These are phyloP conservation scores for Echria macrotheca DNA, from an alignment of 495 filamentous ascomycete species.

Conservation along the genomic window DNA sequence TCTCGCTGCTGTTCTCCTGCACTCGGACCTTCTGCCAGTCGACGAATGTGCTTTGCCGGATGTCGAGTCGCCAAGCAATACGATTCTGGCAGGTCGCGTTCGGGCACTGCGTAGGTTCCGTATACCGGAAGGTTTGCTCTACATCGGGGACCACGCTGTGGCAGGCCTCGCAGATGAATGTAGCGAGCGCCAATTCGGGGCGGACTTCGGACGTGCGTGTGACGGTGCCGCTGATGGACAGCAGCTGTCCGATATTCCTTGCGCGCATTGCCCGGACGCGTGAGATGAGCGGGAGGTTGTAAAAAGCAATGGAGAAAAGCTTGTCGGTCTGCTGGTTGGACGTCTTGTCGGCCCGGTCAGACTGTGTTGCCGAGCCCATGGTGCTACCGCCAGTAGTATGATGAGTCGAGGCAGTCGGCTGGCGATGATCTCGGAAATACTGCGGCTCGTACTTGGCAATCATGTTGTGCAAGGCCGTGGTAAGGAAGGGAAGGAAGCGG, in stretches of 20 bases:
- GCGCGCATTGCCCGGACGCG: constrained; percentile 85
- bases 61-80: constrained; percentile 85
- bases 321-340: constrained; percentile 96
- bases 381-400: constrained; percentile 66
- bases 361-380: constrained; percentile 55
- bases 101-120: constrained; percentile 92
- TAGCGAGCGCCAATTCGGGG: constrained; percentile 85
- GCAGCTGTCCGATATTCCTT: constrained; percentile 81
- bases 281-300: constrained; percentile 92
- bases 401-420: constrained; percentile 60
- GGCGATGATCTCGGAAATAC: constrained; percentile 86
- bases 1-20: constrained; percentile 96
- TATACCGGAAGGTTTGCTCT: constrained; percentile 97
- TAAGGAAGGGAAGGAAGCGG: constrained; percentile 89
- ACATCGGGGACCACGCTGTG: constrained; percentile 76
- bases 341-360: constrained; percentile 62
- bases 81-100: constrained; percentile 90
- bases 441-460: constrained; percentile 90
- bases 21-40: constrained; percentile 99
- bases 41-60: constrained; percentile 93
- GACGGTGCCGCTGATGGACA: constrained; percentile 93
- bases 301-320: constrained; percentile 90
- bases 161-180: constrained; percentile 88
- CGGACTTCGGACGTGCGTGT: constrained; percentile 95
- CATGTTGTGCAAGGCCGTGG: constrained; percentile 81